Evolutionary conservation across 176 grass and related monocot species (phyloP).

Genomic region (Tuctoria greenei): DNA sequence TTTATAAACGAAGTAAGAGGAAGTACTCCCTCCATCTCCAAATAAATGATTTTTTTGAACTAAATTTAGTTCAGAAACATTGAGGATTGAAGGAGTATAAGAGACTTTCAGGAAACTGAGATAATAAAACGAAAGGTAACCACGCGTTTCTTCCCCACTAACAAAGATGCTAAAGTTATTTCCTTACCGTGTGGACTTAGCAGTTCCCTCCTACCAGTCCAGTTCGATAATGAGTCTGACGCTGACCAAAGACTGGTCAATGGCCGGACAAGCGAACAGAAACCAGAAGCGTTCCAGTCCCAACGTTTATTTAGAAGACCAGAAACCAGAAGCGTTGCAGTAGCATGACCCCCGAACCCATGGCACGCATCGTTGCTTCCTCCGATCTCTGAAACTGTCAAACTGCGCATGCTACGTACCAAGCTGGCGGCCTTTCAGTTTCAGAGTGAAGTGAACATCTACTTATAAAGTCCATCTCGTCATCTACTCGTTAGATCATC

Average conservation of each 20-base stretch:
- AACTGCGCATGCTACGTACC: neutral
- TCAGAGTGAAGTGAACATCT: neutral
- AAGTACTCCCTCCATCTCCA: no score
- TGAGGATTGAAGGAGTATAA: no score
- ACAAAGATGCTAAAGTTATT: slow-evolving; percentile 18
- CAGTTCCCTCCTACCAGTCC: slow-evolving; percentile 5
- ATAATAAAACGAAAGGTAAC: neutral
- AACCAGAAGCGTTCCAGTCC: no score
- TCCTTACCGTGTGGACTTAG: neutral
- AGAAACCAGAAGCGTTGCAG: neutral
- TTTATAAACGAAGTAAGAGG: neutral
- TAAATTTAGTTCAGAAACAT: neutral
- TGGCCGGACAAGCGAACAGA: neutral
- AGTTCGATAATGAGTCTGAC: slow-evolving; percentile 40
- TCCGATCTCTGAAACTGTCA: neutral
- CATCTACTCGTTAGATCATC: neutral
- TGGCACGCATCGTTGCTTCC: neutral
- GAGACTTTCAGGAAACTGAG: neutral
- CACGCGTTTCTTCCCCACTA: slow-evolving; percentile 6
- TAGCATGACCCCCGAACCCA: slow-evolving; percentile 1
- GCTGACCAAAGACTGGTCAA: slow-evolving; percentile 59
- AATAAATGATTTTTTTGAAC: no score
- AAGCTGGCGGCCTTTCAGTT: no score
- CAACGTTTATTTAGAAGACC: no score
- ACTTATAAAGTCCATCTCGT: neutral